phyloP scores from a whole-genome alignment of 768 basidiomycete species.

The Pholiota molesta region DNA sequence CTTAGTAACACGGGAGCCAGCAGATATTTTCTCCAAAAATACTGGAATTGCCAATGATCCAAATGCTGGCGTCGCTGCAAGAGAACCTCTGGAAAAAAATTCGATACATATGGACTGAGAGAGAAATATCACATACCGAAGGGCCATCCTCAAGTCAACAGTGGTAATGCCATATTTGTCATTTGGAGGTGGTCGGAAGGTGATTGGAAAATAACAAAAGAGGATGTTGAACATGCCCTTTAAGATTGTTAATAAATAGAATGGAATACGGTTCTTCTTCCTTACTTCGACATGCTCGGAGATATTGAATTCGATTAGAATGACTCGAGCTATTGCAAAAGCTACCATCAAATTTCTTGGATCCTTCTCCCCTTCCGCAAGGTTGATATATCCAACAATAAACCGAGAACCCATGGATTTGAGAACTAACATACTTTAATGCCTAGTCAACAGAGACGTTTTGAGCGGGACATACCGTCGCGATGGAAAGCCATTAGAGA shows the following conservation, averaged over 20 bases:
- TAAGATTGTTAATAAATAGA: slow-evolving; percentile 4
- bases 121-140: slow-evolving; percentile 51
- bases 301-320: slow-evolving; percentile 88
- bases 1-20: slow-evolving; percentile 83
- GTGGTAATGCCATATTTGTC: slow-evolving; percentile 92
- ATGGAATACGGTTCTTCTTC: not conserved
- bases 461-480: slow-evolving; percentile 47
- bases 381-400: slow-evolving; percentile 67
- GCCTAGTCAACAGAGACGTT: not conserved
- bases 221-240: slow-evolving; percentile 93
- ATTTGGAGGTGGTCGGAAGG: slow-evolving; percentile 90
- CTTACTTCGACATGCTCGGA: slow-evolving; percentile 75
- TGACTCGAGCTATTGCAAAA: slow-evolving; percentile 85
- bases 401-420: slow-evolving; percentile 76
- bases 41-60: slow-evolving; percentile 84
- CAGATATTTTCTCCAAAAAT: slow-evolving; percentile 89
- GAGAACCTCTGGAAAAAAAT: slow-evolving; percentile 52
- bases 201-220: slow-evolving; percentile 98
- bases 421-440: slow-evolving; percentile 48
- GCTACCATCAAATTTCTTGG: slow-evolving; percentile 91
- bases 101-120: not conserved
- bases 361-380: slow-evolving; percentile 98
- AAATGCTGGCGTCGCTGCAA: slow-evolving; percentile 80
- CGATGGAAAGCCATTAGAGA: slow-evolving; percentile 72
- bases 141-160: slow-evolving; percentile 76